A percentile compares a stretch with the other conserved stretches of the same genome.
phyloP scores from a whole-genome alignment of 1,139 yeast genomes.

The Scheffersomyces quercinus region DNA sequence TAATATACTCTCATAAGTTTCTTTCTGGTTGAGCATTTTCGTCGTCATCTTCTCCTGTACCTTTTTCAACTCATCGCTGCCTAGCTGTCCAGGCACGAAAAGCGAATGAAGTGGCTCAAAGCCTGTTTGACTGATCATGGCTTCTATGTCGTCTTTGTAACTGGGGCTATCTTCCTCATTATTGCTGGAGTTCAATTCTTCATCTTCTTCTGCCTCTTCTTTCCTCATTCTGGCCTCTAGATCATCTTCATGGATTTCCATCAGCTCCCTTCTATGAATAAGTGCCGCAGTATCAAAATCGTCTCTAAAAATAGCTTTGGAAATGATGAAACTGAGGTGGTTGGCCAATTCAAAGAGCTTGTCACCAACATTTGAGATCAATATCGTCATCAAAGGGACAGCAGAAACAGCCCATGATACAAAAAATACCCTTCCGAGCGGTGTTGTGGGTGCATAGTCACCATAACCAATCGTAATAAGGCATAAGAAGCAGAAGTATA shows the following conservation, averaged over 20 bases:
- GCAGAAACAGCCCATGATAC: conserved; percentile 80
- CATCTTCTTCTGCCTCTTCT: conserved; percentile 8
- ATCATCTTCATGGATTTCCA: neutral
- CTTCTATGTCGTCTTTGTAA: neutral
- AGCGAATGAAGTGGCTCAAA: neutral
- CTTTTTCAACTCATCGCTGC: neutral
- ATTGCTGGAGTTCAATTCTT: conserved; percentile 1
- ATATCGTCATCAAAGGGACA: conserved; percentile 82
- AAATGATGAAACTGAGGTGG: neutral
- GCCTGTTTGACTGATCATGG: neutral
- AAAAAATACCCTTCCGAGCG: conserved; percentile 72
- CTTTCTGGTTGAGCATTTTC: conserved; percentile 8
- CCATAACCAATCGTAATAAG: conserved; percentile 86
- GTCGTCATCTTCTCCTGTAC: conserved; percentile 7
- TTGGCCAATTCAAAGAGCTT: conserved; percentile 42
- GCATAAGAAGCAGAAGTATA: conserved; percentile 75
- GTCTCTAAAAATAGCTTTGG: neutral
- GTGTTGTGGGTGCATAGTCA: conserved; percentile 60
- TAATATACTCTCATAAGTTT: conserved; percentile 17
- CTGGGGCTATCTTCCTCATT: neutral
- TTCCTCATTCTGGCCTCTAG: neutral
- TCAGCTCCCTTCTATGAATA: neutral
- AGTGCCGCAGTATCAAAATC: neutral
- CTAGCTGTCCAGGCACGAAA: neutral
- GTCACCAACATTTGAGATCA: conserved; percentile 74